Evolutionary conservation across 176 grass and related monocot genomes (phyloP), one percentile per base, ranked within the genome.

Genomic region (Oryza coarctata): DNA sequence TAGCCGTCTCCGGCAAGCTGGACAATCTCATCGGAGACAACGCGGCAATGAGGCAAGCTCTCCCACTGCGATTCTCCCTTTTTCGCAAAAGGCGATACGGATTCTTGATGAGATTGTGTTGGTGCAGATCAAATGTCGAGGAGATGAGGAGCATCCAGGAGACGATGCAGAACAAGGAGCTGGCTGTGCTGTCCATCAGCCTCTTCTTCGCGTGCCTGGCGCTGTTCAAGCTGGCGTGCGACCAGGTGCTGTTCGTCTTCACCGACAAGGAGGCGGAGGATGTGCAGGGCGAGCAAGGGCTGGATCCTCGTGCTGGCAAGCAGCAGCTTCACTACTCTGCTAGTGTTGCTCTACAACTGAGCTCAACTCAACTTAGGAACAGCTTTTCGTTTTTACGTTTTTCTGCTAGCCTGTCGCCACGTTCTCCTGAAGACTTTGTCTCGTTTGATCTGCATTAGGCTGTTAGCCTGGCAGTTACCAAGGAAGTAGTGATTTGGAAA

Each of bases 131-230:
- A 60, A 77, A 82, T 32, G 30, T 89, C 12, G 86, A 93, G 81
- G 87, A 89, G 89, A 91, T 89, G 73, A 52, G 86, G 68, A 78
- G 73, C 35, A 79, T 85, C 66, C 92, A 93, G 84, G 88, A 92
- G 88, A 88, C 83, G 25, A 71, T 94, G 74, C 90, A 92, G 65
- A 92, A 88, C 85, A 92, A 92, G 81, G 83, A 94, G 87, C 55
- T 97, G 71, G 76, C 85, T 12, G 85, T 90, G 64, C 47, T 97
- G 30, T 90, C 87, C 31, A 67, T 94, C 35, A 92, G 89, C 67
- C 82, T 94, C 78, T 92, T 92, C 75, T 88, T 92, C 35, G 74
- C 89, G 34, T 90, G 84, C 76, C 66, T 92, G 28, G 78, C 94
- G 39, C 63, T 97, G 47, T 92, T 90, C 79, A 97, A 94, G 80